Base-by-base conservation (phyloP, 1,284 basidiomycete species). In the Cutaneotrichosporon dermatis region DNA sequence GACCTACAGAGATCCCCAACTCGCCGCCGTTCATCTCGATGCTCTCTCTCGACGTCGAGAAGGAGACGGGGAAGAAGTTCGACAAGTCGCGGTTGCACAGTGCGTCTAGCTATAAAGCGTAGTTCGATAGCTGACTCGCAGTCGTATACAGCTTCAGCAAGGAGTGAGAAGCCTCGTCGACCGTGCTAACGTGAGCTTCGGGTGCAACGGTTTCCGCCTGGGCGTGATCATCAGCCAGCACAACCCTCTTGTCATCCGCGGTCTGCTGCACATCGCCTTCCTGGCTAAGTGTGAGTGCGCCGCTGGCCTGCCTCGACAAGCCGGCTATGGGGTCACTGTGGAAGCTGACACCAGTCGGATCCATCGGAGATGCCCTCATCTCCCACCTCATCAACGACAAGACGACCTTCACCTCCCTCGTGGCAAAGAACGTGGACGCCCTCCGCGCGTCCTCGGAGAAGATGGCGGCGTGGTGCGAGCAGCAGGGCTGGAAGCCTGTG, bases 151-250 rank as follows among this genome's bases (percentile, higher is more conserved):
- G 76, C 11, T 76, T 79, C 64, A 72, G 69, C 62, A 80, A 80
- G 61, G 79, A 80, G 72, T 72, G 51, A 59, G 69, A 35, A 35
- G 8, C 10, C 25, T n/a, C 13, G 44, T 3, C n/a, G 16, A 8
- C 13, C 12, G 15, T n/a, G 33, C 60, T 62, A 51, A 60, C 57
- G 6, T 4, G 54, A 74, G 72, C 64, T 81, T 80, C 60, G 79
- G 79, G 56, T 67, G 74, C 39, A 81, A 80, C 64, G 80, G 80
- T 3, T 68, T 78, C 46, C 71, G 78, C 4, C 60, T 79, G 40
- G 80, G 76, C 10, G 68, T 72, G 7, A 64, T 80, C 13, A 71
- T 79, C 46, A 75, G 76, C 25, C 79, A 77, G 59, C 65, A 75
- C 55, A 80, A 80, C 66, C 71, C 70, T 1, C 62, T 74, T 4